These are phyloP conservation scores for Sporothrix globosa DNA, from an alignment of 2,329 filamentous ascomycete genomes.

Conservation along the genomic window DNA sequence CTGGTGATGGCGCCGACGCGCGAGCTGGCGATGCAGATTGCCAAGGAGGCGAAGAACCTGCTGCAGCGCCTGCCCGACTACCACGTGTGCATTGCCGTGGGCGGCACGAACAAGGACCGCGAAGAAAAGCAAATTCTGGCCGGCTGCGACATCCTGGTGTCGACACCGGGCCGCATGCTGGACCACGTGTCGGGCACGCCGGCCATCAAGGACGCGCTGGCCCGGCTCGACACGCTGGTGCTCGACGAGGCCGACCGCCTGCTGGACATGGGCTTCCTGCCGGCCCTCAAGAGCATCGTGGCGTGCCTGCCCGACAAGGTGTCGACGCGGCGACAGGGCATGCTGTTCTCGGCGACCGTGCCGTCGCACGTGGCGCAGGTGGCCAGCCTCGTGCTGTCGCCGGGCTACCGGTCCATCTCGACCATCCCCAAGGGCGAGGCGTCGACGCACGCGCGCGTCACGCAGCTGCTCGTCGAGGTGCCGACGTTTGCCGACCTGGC, in stretches of 20 bases:
- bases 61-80: slow-evolving; percentile 73
- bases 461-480: slow-evolving; percentile 70
- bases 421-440: slow-evolving; percentile 75
- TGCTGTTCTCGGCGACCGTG: slow-evolving; percentile 86
- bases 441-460: slow-evolving; percentile 75
- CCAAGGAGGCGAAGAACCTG: slow-evolving; percentile 70
- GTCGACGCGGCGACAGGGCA: slow-evolving; percentile 66
- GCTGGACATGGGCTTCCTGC: slow-evolving; percentile 83
- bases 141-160: slow-evolving; percentile 79
- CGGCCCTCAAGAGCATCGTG: slow-evolving; percentile 75
- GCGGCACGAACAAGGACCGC: slow-evolving; percentile 73
- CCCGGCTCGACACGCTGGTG: slow-evolving; percentile 73
- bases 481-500: slow-evolving; percentile 71
- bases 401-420: slow-evolving; percentile 77
- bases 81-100: slow-evolving; percentile 77
- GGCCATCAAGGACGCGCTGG: slow-evolving; percentile 66
- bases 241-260: slow-evolving; percentile 83
- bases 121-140: slow-evolving; percentile 71
- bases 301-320: slow-evolving; percentile 66
- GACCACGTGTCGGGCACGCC: slow-evolving; percentile 78
- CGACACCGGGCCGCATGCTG: slow-evolving; percentile 76
- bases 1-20: slow-evolving; percentile 72
- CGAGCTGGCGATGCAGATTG: slow-evolving; percentile 71
- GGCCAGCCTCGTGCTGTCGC: slow-evolving; percentile 68
- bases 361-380: slow-evolving; percentile 76